Conservation (phyloP, 1,284 basidiomycete species). For the Cryptococcus sp. region DNA sequence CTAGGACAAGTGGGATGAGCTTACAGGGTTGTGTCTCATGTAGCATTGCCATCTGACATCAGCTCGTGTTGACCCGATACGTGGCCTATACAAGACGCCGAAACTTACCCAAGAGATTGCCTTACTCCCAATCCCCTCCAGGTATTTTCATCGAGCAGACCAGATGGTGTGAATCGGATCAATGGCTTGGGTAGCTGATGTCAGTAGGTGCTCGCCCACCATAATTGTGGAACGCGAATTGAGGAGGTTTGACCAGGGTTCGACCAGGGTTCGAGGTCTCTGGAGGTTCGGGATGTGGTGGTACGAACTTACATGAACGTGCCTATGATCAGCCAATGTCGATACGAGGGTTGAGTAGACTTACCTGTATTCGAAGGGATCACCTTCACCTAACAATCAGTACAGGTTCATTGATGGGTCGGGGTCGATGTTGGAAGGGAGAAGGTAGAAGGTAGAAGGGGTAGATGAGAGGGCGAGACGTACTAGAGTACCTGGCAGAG, state of each 20-base stretch:
- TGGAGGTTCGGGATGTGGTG: too few species aligned
- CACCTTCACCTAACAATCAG: constrained; percentile 35
- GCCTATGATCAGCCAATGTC: constrained; percentile 21
- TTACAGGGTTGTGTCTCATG: constrained; percentile 48
- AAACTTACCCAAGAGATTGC: constrained; percentile 45
- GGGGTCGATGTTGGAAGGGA: neutral
- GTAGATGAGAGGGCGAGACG: constrained; percentile 8
- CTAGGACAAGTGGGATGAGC: too few species aligned
- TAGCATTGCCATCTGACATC: constrained; percentile 48
- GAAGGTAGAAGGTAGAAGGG: neutral
- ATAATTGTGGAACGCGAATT: too few species aligned
- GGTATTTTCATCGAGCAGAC: constrained; percentile 44
- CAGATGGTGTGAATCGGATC: constrained; percentile 44
- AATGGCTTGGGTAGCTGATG: constrained; percentile 46
- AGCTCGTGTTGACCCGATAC: neutral
- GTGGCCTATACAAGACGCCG: neutral
- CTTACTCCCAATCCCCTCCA: constrained; percentile 49
- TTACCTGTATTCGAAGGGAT: constrained; percentile 45
- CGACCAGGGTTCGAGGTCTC: too few species aligned
- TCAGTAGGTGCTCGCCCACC: too few species aligned
- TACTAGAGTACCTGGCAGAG: constrained; percentile 40
- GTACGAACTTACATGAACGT: constrained; percentile 44
- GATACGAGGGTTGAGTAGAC: neutral
- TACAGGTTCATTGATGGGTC: neutral
- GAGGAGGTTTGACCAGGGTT: too few species aligned